Conservation (phyloP, 2,329 filamentous ascomycete genomes). For the Dactylellina parvicollis region DNA sequence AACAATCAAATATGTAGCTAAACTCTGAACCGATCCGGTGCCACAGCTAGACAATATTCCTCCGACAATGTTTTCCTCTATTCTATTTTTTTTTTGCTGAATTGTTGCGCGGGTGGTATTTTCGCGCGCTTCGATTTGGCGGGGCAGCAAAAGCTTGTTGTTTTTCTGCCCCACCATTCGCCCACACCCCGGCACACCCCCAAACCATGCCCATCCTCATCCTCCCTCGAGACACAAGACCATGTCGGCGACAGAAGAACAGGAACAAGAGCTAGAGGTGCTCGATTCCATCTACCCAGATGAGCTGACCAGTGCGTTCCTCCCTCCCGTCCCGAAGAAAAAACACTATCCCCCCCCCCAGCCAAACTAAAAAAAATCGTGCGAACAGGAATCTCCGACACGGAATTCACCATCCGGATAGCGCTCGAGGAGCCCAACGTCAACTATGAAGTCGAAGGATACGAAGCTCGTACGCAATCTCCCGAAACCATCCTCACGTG, state of each 20-base stretch:
- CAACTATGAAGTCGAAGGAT: constrained; percentile 67
- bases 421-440: constrained; percentile 79
- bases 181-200: background rate
- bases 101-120: no score
- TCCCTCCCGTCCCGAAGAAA: background rate
- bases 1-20: no score
- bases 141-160: constrained; percentile 49
- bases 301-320: constrained; percentile 81
- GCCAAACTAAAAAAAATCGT: no score
- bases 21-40: no score
- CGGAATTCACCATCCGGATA: constrained; percentile 85
- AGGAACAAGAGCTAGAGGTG: constrained; percentile 94
- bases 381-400: constrained; percentile 81
- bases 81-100: no score
- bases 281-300: constrained; percentile 98
- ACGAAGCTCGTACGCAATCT: constrained; percentile 68
- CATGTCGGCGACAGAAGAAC: constrained; percentile 70
- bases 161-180: constrained; percentile 23
- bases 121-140: no score
- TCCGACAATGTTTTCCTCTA: no score
- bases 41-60: no score
- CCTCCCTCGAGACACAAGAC: constrained; percentile 4
- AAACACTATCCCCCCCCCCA: background rate
- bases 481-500: background rate
- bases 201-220: constrained; percentile 5